Evolutionary conservation across 306 rosid species (phyloP), one percentile per base, ranked within the genome.

Genomic region (Sindora glabra): DNA sequence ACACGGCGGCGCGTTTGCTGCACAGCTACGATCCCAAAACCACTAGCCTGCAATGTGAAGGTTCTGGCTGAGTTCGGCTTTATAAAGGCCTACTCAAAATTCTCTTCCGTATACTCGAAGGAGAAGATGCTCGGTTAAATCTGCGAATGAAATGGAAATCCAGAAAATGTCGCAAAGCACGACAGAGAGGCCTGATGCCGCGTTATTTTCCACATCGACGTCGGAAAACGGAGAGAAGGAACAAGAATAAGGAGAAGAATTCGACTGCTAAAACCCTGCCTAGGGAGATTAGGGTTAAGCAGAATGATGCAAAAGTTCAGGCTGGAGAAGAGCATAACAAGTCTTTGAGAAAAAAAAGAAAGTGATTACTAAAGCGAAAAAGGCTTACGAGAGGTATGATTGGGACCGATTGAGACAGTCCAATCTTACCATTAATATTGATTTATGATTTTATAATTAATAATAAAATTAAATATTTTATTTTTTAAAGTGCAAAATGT

Each of bases 11-110:
- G 16, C n/a, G 37, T 21, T 57, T 48, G 64, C 50, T 58, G 1
- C 64, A 58, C 50, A 58, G 24, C 5, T 2, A 29, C 8, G 37
- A 58, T 14, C 64, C 64, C n/a, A 40, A 40, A 58, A 58, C 64
- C 22, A n/a, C 39, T 58, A 6, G 64, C 50, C n/a, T 19, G 16
- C 50, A 58, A 58, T 9, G 18, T 58, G 24, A 9, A 6, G 14
- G 49, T 23, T 14, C 8, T 58, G 5, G 64, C 37, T 0, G 37
- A 38, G 12, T 58, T 58, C 16, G 50, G 64, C 2, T 58, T 11
- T 17, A 13, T 15, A 58, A 58, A 36, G 64, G 40, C 34, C 39
- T 58, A 36, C 50, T 19, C 3, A 50, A 58, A 33, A 58, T 58
- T 40, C 38, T 58, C 3, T 58, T 37, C 10, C 38, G 64, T 3